A percentile compares a stretch with the other conserved stretches of the same genome.
These are phyloP conservation scores for Daucus carota DNA, from an alignment of 129 eudicot species.

Conservation along the genomic window DNA sequence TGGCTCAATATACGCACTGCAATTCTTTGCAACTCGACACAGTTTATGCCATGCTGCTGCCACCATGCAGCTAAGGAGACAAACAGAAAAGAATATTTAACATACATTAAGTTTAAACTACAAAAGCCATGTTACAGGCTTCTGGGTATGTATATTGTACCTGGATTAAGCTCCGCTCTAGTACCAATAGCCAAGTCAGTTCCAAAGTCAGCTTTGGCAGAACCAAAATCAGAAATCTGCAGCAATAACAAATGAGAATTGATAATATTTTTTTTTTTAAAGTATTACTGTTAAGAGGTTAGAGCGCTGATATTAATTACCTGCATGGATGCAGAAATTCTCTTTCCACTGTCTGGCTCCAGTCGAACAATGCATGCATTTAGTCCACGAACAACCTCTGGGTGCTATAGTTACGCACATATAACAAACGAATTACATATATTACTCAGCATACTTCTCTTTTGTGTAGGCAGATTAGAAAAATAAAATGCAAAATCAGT, in stretches of 20 bases:
- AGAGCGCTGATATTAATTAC: conserved; percentile 15
- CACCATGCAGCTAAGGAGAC: conserved; percentile 86
- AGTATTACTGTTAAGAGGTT: neutral
- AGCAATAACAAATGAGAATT: neutral
- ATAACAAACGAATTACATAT: conserved; percentile 5
- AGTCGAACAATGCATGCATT: conserved; percentile 87
- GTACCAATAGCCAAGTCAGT: conserved; percentile 94
- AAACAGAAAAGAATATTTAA: conserved; percentile 1
- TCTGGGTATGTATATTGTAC: conserved; percentile 19
- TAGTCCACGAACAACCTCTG: conserved; percentile 87
- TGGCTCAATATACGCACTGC: conserved; percentile 94
- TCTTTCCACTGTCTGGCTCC: conserved; percentile 67
- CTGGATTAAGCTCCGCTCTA: conserved; percentile 90
- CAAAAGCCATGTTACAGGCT: neutral
- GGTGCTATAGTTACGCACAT: conserved; percentile 44
- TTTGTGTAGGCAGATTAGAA: neutral
- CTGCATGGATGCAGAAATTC: conserved; percentile 92
- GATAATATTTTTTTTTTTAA: too few species aligned
- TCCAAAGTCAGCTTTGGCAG: conserved; percentile 98
- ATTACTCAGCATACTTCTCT: conserved; percentile 2
- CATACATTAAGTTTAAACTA: neutral
- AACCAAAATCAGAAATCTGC: conserved; percentile 84
- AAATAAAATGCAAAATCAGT: neutral
- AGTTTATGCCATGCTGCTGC: conserved; percentile 98
- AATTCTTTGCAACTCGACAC: conserved; percentile 78